These are phyloP conservation scores for Alisma plantagoaquatica DNA, from an alignment of 106 monocot species.

Conservation along the genomic window DNA sequence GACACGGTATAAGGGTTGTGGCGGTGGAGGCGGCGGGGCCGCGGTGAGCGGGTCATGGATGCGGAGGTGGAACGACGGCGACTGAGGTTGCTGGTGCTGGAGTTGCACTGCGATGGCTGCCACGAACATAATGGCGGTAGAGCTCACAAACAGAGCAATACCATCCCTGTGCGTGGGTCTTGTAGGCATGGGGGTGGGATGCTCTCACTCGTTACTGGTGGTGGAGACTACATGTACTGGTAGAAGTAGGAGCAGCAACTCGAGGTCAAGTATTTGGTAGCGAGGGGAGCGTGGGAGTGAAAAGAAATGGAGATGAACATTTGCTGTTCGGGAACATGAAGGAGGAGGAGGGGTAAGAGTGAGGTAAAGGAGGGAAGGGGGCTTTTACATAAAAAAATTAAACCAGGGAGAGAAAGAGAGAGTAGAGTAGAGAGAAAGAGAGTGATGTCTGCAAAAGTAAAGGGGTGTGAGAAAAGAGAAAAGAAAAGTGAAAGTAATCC, in stretches of 20 bases:
- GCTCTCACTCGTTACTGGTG: too few relatives aligned
- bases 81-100: background rate
- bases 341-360: background rate
- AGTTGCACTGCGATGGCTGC: too few relatives aligned
- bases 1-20: background rate
- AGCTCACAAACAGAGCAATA: too few relatives aligned
- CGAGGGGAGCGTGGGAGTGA: background rate
- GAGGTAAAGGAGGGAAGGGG: background rate
- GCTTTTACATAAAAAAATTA: too few relatives aligned
- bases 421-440: too few relatives aligned
- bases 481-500: constrained; percentile 14
- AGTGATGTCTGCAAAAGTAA: too few relatives aligned
- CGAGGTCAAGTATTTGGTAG: background rate
- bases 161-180: background rate
- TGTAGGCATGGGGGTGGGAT: background rate
- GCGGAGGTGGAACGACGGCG: background rate
- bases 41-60: background rate
- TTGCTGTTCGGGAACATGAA: background rate
- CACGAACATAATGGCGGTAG: too few relatives aligned
- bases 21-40: background rate
- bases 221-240: background rate
- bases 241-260: background rate
- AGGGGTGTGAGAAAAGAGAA: background rate
- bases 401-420: too few relatives aligned
- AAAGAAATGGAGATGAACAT: background rate